Base-by-base conservation (phyloP, 257 asterid species). In the Ligustrum vulgare region DNA sequence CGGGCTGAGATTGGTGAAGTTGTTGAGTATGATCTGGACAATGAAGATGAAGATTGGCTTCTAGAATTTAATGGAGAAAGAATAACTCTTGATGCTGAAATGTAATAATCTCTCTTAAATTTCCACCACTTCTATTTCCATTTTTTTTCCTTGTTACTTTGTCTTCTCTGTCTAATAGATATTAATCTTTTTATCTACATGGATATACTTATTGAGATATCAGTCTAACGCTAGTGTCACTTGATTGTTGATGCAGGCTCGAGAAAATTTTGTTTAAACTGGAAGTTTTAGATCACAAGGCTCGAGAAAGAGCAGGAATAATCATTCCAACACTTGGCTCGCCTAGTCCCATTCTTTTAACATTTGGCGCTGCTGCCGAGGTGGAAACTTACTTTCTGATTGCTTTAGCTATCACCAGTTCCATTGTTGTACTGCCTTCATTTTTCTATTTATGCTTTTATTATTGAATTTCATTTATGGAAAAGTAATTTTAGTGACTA, bases 41-140 rank as follows among this genome's bases (percentile, higher is more conserved):
- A 94, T 74, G 99, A 94, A 92, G 99, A 94, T 63, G 99, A 92
- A 74, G 99, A 94, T 84, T 94, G 98, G 99, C 96, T 92, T 79
- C 83, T 82, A 49, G 97, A 85, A 80, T 88, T 89, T 91, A 93
- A 88, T 84, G 82, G 78, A 74, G 97, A 91, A 84, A 84, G 96
- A 80, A 85, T 86, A 68, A 72, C 71, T 78, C 96, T 92, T 75
- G 81, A 80, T 64, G 85, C 93, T 74, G 96, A 92, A 81, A 87
- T 83, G 99, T 95, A 89, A 86, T 76, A 22, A 47, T 79, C 69
- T 82, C 66, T 71, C 31, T 8, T 37, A 37, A 37, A 37, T 37
- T 37, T 8, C 10, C 43, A 8, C 43, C 8, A 37, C 12, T 36
- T 36, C 10, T 9, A 11, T 11, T 41, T 41, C 49, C 16, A 41